Base-by-base conservation (phyloP, 495 filamentous ascomycete species). In the Xylaria palmicola region DNA sequence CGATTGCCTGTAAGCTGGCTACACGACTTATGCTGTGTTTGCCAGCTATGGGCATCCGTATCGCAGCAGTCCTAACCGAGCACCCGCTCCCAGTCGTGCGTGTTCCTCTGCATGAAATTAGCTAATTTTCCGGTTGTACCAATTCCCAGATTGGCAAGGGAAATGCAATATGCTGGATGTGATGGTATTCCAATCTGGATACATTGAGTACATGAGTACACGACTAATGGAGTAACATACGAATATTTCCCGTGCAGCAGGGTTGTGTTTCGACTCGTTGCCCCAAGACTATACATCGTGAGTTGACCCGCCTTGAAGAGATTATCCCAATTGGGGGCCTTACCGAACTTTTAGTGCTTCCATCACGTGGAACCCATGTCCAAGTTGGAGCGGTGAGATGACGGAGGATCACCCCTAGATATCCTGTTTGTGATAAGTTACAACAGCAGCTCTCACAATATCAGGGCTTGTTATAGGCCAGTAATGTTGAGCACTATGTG, bases 81-180 rank as follows among this genome's bases (percentile, higher is more conserved):
- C 20, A 36, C 9, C 20, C 32, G 30, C 19, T 40, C 53, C 56
- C 36, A 60, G 52, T 60, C 48, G 57, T 52, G 57, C 15, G 1
- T 19, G 19, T 44, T 48, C 13, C 47, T 43, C 57, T 17, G 32
- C 57, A 51, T 52, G 26, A 44, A 17, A 36, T 52, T 26, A 59
- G 45, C 45, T 50, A 51, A 58, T 51, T 41, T 22, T 52, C 57
- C 48, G 47, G 47, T n/a, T 32, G 37, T 17, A 24, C 22, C 36
- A 6, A 22, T 36, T 60, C 57, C 39, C 34, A 44, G 17, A 34
- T 44, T 22, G 48, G 47, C 19, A 41, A 43, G n/a, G n/a, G n/a
- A 4, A 34, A 40, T 17, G 45, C 39, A 41, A n/a, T 6, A 34
- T 12, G 17, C 41, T 41, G 24, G 44, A 50, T 52, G 56, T 43